Conservation (phyloP, 768 basidiomycete species). For the Mycena polygramma region DNA sequence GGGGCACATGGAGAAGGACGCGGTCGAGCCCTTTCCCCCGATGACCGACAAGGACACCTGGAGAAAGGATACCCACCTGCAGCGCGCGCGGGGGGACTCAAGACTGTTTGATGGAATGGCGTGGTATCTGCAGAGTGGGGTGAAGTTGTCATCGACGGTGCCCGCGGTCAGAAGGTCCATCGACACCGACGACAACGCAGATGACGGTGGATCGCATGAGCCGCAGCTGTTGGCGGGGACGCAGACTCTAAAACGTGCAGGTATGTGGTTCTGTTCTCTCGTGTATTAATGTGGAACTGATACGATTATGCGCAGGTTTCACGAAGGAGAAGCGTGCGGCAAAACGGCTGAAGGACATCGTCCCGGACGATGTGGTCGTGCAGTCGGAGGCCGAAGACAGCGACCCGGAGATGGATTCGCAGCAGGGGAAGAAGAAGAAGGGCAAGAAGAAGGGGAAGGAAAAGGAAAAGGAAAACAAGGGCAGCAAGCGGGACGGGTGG, state of each 20-base stretch:
- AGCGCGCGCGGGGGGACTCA: slow-evolving; percentile 28
- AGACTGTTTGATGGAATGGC: slow-evolving; percentile 30
- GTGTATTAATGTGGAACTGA: not conserved
- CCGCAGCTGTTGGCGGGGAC: slow-evolving; percentile 22
- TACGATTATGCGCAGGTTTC: slow-evolving; percentile 7
- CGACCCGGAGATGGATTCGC: slow-evolving; percentile 7
- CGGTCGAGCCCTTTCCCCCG: slow-evolving; percentile 17
- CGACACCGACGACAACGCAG: not conserved
- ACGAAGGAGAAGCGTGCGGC: not conserved
- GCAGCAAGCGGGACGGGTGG: slow-evolving; percentile 27
- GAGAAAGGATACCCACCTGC: slow-evolving; percentile 24
- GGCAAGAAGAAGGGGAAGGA: slow-evolving; percentile 10
- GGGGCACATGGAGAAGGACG: slow-evolving; percentile 19
- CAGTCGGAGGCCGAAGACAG: slow-evolving; percentile 17
- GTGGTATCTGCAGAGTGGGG: slow-evolving; percentile 30
- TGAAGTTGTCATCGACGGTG: not conserved
- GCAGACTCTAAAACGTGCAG: slow-evolving; percentile 20
- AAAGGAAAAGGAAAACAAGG: not conserved
- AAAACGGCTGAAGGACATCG: slow-evolving; percentile 24
- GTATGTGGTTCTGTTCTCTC: not conserved
- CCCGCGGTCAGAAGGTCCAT: not conserved
- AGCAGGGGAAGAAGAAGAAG: not conserved
- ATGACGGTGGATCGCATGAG: not conserved
- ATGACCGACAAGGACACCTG: slow-evolving; percentile 20
- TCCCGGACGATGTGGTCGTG: slow-evolving; percentile 10